These are phyloP conservation scores for Penicillium sp. DNA, from an alignment of 2,329 filamentous ascomycete species.

Conservation along the genomic window DNA sequence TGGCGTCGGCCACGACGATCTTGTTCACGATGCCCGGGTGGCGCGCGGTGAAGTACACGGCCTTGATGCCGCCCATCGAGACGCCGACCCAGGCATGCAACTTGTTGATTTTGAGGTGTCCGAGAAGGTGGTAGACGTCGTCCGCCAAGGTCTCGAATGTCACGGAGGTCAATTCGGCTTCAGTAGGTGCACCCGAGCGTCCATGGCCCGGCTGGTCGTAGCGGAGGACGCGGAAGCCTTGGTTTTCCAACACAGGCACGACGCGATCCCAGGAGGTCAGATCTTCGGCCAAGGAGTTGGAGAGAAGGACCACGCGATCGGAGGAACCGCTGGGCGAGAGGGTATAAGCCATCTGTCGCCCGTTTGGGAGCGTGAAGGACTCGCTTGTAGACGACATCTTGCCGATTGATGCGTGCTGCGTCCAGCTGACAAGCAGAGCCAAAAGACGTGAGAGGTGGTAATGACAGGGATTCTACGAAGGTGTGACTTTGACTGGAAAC, in stretches of 20 bases:
- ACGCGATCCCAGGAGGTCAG: slow-evolving; percentile 42
- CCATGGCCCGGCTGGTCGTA: slow-evolving; percentile 51
- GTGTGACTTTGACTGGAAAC: no score
- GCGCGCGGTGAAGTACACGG: slow-evolving; percentile 41
- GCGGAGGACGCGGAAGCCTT: slow-evolving; percentile 44
- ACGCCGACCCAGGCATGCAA: slow-evolving; percentile 46
- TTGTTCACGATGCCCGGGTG: slow-evolving; percentile 42
- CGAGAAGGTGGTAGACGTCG: slow-evolving; percentile 40
- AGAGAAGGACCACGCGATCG: slow-evolving; percentile 39
- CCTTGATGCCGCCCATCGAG: slow-evolving; percentile 48
- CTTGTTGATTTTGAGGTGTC: slow-evolving; percentile 25
- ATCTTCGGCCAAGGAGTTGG: slow-evolving; percentile 44
- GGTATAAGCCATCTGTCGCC: slow-evolving; percentile 11
- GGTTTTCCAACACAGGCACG: slow-evolving; percentile 33
- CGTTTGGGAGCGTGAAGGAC: slow-evolving; percentile 12
- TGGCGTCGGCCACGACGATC: slow-evolving; percentile 45
- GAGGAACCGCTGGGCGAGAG: slow-evolving; percentile 16
- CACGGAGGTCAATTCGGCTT: slow-evolving; percentile 26
- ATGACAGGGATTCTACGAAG: no score
- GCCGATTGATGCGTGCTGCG: neutral
- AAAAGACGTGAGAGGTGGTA: no score
- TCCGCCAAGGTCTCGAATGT: slow-evolving; percentile 44
- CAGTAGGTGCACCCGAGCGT: slow-evolving; percentile 34
- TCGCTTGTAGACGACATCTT: slow-evolving; percentile 4
- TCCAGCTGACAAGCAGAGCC: no score